phyloP scores from a whole-genome alignment of 345 rosid genomes.

The Combretum micranthum region DNA sequence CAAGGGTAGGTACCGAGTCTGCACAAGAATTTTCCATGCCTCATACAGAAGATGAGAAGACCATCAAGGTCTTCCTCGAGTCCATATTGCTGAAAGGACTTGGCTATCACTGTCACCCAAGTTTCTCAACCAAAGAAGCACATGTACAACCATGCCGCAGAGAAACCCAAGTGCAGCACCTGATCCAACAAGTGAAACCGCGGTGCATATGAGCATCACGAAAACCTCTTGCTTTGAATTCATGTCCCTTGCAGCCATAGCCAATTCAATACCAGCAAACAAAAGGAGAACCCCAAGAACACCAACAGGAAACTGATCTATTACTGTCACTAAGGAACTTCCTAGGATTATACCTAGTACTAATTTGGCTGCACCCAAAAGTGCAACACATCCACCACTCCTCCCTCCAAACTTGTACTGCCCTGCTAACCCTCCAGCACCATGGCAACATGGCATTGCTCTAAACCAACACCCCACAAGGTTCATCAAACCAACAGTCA shows the following conservation, averaged over 20 bases:
- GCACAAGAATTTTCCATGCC: neutral
- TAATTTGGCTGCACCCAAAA: constrained; percentile 58
- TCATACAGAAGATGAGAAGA: neutral
- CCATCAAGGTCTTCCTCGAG: constrained; percentile 5
- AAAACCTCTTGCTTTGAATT: constrained; percentile 63
- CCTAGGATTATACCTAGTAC: constrained; percentile 61
- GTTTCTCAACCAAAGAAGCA: constrained; percentile 45
- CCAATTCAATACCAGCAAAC: constrained; percentile 78
- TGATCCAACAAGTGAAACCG: constrained; percentile 63
- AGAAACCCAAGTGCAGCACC: constrained; percentile 79
- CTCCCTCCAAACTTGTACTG: constrained; percentile 90
- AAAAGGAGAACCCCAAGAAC: constrained; percentile 60
- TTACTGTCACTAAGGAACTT: constrained; percentile 51
- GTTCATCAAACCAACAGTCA: constrained; percentile 76
- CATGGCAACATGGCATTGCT: constrained; percentile 90
- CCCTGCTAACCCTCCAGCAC: constrained; percentile 84
- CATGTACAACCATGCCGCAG: constrained; percentile 48
- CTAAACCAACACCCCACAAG: constrained; percentile 86
- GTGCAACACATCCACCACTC: constrained; percentile 75
- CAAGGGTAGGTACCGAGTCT: too few relatives aligned
- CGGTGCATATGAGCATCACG: constrained; percentile 63
- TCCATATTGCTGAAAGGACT: constrained; percentile 4
- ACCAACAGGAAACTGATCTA: constrained; percentile 73
- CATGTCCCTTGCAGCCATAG: constrained; percentile 77
- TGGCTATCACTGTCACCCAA: neutral